phyloP scores from a whole-genome alignment of 1,284 basidiomycete genomes.

The Moesziomyces parantarcticus region DNA sequence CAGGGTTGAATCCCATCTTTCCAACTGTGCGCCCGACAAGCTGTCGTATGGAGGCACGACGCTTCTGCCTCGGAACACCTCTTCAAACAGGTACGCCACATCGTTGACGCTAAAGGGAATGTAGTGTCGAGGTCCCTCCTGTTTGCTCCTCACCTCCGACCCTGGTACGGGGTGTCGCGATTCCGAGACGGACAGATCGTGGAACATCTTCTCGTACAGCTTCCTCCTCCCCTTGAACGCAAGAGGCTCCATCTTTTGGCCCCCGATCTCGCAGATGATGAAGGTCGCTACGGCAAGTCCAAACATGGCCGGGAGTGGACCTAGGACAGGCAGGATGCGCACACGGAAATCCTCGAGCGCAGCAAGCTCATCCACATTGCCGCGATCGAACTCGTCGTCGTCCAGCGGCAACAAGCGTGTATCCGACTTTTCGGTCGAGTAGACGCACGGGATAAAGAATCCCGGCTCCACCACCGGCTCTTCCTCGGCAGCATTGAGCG shows the following conservation, averaged over 20 bases:
- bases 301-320: conserved; percentile 69
- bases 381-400: conserved; percentile 91
- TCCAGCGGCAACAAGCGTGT: conserved; percentile 85
- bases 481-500: conserved; percentile 13
- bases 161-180: conserved; percentile 34
- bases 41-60: conserved; percentile 61
- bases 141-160: not conserved
- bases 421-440: conserved; percentile 91
- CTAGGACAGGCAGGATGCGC: conserved; percentile 85
- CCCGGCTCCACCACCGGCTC: conserved; percentile 24
- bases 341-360: conserved; percentile 94
- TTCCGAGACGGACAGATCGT: conserved; percentile 40
- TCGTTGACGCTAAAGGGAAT: conserved; percentile 64
- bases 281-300: conserved; percentile 64
- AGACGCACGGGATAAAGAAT: conserved; percentile 73
- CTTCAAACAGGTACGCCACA: conserved; percentile 62
- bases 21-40: conserved; percentile 45
- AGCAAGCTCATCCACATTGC: conserved; percentile 87
- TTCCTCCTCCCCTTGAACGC: conserved; percentile 60
- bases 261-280: conserved; percentile 64
- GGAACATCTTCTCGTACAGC: conserved; percentile 58
- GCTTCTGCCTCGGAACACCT: conserved; percentile 60
- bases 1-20: conserved; percentile 62
- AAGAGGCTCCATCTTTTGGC: conserved; percentile 61
- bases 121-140: conserved; percentile 24